A percentile compares a stretch with the other conserved stretches of the same genome.
Evolutionary conservation across 2,329 filamentous ascomycete species (phyloP).

Genomic region (Beauveria caledonica): DNA sequence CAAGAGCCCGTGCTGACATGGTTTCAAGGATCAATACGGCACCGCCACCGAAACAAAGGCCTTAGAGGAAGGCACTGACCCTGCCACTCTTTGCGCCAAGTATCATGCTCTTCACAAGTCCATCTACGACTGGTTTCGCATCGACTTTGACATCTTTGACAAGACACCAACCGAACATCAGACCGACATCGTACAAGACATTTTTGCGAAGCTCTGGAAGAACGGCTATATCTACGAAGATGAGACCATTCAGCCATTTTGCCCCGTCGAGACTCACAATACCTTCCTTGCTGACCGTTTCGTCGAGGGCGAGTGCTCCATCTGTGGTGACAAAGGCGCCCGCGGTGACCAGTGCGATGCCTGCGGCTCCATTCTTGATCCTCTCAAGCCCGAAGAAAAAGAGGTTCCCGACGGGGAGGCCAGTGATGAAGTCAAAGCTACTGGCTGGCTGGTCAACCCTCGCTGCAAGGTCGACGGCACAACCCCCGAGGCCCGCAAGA

Average conservation of each 20-base stretch:
- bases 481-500: constrained; percentile 69
- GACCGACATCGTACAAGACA: constrained; percentile 85
- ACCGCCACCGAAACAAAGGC: constrained; percentile 95
- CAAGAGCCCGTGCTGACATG: background rate
- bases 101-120: constrained; percentile 85
- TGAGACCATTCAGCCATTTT: constrained; percentile 84
- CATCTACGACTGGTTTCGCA: constrained; percentile 94
- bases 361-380: constrained; percentile 64
- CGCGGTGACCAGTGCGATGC: constrained; percentile 68
- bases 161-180: constrained; percentile 84
- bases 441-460: constrained; percentile 62
- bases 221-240: constrained; percentile 85
- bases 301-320: constrained; percentile 70
- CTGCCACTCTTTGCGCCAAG: constrained; percentile 80
- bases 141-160: constrained; percentile 90
- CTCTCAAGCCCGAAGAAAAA: constrained; percentile 48
- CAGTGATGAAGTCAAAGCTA: constrained; percentile 25
- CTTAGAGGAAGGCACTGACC: constrained; percentile 75
- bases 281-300: constrained; percentile 81
- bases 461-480: constrained; percentile 86
- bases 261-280: constrained; percentile 55
- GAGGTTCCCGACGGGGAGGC: constrained; percentile 23
- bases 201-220: constrained; percentile 79
- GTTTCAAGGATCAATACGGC: constrained; percentile 71
- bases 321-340: constrained; percentile 64